A percentile compares a stretch with the other conserved stretches of the same genome.
Conservation (phyloP, 306 rosid species). For the Lithocarpus polystachyus region DNA sequence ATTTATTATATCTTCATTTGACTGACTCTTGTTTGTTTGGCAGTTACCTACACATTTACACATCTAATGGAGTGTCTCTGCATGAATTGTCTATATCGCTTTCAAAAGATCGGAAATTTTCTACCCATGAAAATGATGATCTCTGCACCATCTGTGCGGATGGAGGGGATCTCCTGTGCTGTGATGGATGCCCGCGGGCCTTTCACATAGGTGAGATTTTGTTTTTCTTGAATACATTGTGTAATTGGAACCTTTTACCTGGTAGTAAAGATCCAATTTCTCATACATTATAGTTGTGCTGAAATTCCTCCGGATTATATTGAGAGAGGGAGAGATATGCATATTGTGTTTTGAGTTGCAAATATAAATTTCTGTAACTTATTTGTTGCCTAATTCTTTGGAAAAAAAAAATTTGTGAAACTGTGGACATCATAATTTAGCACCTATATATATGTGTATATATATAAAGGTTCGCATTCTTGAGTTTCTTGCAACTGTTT, state of each 20-base stretch:
- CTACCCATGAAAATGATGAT: conserved; percentile 65
- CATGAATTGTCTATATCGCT: conserved; percentile 80
- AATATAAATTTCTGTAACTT: background rate
- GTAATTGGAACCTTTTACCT: background rate
- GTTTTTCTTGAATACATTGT: background rate
- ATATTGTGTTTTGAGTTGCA: background rate
- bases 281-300: background rate
- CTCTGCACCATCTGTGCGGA: conserved; percentile 77
- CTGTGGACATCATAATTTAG: background rate
- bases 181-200: conserved; percentile 93
- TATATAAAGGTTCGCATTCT: background rate
- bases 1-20: background rate
- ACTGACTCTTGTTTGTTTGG: conserved; percentile 25
- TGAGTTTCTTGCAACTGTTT: background rate
- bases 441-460: background rate
- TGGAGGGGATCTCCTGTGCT: conserved; percentile 85
- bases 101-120: conserved; percentile 53
- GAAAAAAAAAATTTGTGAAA: background rate
- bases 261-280: background rate
- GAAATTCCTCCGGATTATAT: background rate
- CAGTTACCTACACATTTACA: conserved; percentile 89
- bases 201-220: conserved; percentile 66
- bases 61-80: conserved; percentile 88
- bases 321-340: background rate
- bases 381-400: background rate